Base-by-base conservation (phyloP, 306 rosid genomes). In the Cicer yamashitae region DNA sequence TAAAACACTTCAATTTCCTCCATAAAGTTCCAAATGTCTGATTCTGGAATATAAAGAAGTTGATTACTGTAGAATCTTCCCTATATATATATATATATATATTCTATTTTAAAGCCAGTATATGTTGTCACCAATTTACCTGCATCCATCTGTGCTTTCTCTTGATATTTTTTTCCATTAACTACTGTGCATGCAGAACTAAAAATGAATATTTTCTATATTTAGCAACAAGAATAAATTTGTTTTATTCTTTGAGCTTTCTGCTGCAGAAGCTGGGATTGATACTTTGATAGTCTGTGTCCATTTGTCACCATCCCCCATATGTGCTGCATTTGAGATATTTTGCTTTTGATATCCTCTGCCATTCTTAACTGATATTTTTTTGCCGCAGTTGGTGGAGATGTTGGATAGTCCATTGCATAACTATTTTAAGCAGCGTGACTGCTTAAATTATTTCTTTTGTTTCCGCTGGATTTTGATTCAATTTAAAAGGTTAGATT, bases 391-490 rank as follows among this genome's bases (percentile, higher is more conserved):
- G 99, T 87, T 96, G 90, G 99, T 96, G 85, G 99, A 96, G 87
- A 83, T 96, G 71, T 83, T 96, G 78, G 99, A 96, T 78, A 59
- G 84, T 73, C 92, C 97, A 52, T 83, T 96, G 93, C 96, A 96
- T 44, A 89, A 88, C 80, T 87, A 96, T 86, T 96, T 96, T 78
- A 84, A 88, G 82, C 93, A 92, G 83, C 91, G 30, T 9, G 99
- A 96, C 73, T 96, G 99, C 89, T 83, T 96, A 84, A 96, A 96
- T 82, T 96, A 90, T 80, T 96, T 96, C 90, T 96, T 96, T 78
- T 96, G 99, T 78, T 96, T 96, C 83, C 99, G 99, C 75, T 96
- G 99, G 99, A 74, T 92, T 82, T 88, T 96, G 81, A 90, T 92
- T 82, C 99, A 96, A 80, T 96, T 96, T 79, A 96, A 96, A 89